Evolutionary conservation across 345 rosid genomes (phyloP).

Genomic region (Rhodomyrtus tomentosa): DNA sequence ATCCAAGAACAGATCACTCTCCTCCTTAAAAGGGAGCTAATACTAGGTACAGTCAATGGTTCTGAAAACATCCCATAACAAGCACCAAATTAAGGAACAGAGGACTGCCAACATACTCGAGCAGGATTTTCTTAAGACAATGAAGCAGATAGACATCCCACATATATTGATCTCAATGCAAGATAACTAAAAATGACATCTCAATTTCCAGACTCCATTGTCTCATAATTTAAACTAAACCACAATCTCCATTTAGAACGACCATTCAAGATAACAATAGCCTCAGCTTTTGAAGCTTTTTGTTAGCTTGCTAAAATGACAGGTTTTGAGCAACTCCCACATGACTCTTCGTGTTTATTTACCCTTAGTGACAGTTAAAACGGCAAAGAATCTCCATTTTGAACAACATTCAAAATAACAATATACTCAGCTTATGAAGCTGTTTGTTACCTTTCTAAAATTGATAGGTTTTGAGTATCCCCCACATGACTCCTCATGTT

Average conservation of each 20-base stretch:
- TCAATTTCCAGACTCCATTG: not conserved
- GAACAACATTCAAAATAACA: not conserved
- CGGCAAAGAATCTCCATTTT: not conserved
- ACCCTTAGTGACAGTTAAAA: not conserved
- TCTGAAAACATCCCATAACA: not conserved
- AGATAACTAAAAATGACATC: not conserved
- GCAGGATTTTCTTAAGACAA: not conserved
- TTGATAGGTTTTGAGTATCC: not conserved
- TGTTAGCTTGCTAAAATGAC: too few relatives aligned
- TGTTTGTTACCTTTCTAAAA: not conserved
- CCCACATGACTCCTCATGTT: not conserved
- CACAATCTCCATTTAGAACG: not conserved
- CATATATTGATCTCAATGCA: not conserved
- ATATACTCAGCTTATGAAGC: not conserved
- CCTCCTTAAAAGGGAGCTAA: too few relatives aligned
- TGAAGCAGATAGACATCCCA: not conserved
- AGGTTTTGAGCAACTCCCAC: too few relatives aligned
- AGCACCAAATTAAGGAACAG: not conserved
- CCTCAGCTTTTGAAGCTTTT: too few relatives aligned
- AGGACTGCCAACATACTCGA: not conserved
- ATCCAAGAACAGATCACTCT: not conserved
- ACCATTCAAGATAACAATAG: too few relatives aligned
- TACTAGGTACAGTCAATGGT: not conserved
- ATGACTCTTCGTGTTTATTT: too few relatives aligned
- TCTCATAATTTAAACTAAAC: not conserved